Evolutionary conservation across 2,329 filamentous ascomycete species (phyloP).

Genomic region (Aureobasidium leucospermi): DNA sequence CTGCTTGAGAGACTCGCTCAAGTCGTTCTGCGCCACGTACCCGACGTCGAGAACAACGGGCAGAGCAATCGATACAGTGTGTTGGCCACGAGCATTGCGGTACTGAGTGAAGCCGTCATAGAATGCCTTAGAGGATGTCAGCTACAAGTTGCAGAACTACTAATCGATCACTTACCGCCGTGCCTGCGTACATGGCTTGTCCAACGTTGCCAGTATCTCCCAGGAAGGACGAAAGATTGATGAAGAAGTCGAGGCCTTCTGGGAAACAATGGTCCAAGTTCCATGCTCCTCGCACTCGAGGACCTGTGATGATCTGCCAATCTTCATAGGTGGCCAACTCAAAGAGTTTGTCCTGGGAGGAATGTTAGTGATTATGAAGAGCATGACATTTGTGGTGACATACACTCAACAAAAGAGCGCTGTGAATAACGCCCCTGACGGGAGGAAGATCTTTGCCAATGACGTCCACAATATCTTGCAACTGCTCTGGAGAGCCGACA

Average conservation of each 20-base stretch:
- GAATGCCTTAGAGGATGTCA: neutral
- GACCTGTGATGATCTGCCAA: neutral
- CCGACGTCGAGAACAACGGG: neutral
- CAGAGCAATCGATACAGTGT: neutral
- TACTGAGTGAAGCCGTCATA: neutral
- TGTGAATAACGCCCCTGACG: neutral
- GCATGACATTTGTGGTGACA: neutral
- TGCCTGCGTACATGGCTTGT: slow-evolving; percentile 17
- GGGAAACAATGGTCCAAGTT: neutral
- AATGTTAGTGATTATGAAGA: neutral
- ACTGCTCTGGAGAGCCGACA: neutral
- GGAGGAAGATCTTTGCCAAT: neutral
- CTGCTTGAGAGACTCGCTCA: neutral
- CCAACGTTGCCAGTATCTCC: slow-evolving; percentile 12
- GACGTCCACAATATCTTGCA: neutral
- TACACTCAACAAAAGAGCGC: neutral
- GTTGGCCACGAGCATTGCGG: neutral
- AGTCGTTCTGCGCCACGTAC: neutral
- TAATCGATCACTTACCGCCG: neutral
- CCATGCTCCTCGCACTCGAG: neutral
- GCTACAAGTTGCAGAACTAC: neutral
- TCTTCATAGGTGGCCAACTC: neutral
- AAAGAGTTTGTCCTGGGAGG: neutral
- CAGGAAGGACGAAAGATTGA: slow-evolving; percentile 17
- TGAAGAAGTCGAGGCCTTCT: slow-evolving; percentile 24